Evolutionary conservation across 495 filamentous ascomycete genomes (phyloP).

Genomic region (Podospora pseudopauciseta): DNA sequence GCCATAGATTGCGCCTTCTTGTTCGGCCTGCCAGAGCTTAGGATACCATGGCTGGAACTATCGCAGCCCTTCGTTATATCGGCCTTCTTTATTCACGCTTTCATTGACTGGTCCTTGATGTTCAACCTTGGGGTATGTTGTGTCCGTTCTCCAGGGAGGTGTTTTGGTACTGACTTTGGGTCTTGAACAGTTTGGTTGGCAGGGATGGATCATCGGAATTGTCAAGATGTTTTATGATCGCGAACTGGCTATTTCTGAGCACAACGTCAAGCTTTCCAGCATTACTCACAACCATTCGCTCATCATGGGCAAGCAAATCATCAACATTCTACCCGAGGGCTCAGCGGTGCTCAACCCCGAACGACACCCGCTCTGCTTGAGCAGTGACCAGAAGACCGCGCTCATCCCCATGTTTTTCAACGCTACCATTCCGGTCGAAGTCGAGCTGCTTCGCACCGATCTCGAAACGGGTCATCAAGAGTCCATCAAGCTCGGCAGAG

Average conservation of each 20-base stretch:
- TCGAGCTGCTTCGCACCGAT: constrained; percentile 82
- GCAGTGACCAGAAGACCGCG: constrained; percentile 53
- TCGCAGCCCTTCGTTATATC: constrained; percentile 63
- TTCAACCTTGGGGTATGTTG: constrained; percentile 74
- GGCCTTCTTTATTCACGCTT: constrained; percentile 63
- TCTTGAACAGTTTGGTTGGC: constrained; percentile 56
- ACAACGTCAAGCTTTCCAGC: constrained; percentile 76
- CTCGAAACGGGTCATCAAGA: constrained; percentile 75
- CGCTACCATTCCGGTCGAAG: constrained; percentile 78
- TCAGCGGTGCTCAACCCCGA: constrained; percentile 86
- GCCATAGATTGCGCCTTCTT: constrained; percentile 77
- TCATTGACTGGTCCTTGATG: constrained; percentile 81
- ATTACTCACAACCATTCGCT: constrained; percentile 87
- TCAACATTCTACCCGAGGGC: constrained; percentile 94
- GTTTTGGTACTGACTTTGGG: constrained; percentile 19
- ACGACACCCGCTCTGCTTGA: constrained; percentile 70
- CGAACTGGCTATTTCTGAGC: constrained; percentile 85
- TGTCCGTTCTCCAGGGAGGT: not conserved
- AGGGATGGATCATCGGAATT: constrained; percentile 62
- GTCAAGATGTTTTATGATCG: constrained; percentile 78
- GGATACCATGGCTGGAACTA: constrained; percentile 95
- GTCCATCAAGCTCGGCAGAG: constrained; percentile 61
- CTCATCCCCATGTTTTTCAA: constrained; percentile 87
- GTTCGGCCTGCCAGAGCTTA: constrained; percentile 75
- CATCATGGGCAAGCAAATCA: constrained; percentile 91